A percentile compares a stretch with the other conserved stretches of the same genome.
Conservation (phyloP, 1,284 basidiomycete species). For the Schizopora paradoxa region DNA sequence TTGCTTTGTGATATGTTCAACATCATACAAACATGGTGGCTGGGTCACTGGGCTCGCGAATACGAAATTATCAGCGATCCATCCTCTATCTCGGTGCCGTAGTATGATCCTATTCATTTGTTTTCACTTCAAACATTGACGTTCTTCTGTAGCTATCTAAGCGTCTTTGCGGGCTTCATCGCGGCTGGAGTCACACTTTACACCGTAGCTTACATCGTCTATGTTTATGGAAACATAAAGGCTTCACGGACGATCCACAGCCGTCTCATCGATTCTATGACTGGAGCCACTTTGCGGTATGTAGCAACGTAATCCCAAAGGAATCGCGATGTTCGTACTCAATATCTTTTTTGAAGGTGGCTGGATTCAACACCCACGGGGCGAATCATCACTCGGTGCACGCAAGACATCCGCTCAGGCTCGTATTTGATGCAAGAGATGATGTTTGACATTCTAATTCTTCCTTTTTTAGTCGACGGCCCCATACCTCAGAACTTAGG, state of each 20-base stretch:
- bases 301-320: neutral
- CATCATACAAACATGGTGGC: conserved; percentile 43
- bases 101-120: conserved; percentile 22
- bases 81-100: conserved; percentile 26
- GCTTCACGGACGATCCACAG: conserved; percentile 56
- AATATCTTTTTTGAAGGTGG: conserved; percentile 34
- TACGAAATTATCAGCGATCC: conserved; percentile 32
- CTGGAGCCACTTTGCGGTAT: conserved; percentile 29
- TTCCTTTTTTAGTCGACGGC: conserved; percentile 28
- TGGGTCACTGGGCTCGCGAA: conserved; percentile 47
- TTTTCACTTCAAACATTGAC: neutral
- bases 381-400: conserved; percentile 55
- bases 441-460: conserved; percentile 20
- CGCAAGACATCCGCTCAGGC: conserved; percentile 48
- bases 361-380: conserved; percentile 54
- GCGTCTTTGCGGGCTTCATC: conserved; percentile 37
- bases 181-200: conserved; percentile 26
- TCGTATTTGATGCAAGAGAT: conserved; percentile 29
- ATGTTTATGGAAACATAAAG: conserved; percentile 37
- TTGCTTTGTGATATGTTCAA: conserved; percentile 21
- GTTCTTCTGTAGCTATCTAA: conserved; percentile 33
- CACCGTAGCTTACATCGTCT: conserved; percentile 28
- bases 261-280: conserved; percentile 48
- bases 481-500: conserved; percentile 25
- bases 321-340: neutral